Base-by-base conservation (phyloP, 768 basidiomycete genomes). In the Boletus bicolor region DNA sequence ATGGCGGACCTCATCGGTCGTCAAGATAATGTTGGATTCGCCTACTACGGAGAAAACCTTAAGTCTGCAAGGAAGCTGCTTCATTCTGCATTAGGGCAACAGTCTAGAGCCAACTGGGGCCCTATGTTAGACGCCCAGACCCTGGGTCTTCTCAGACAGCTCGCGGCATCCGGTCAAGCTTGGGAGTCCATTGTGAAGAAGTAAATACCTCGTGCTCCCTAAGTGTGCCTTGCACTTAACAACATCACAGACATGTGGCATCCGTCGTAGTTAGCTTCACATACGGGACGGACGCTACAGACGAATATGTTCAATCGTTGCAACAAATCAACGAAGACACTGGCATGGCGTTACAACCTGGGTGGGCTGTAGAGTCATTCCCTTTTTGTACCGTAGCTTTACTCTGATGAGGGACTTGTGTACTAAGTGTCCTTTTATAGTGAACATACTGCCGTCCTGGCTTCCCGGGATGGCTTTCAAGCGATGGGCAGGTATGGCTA, bases 401-500 rank as follows among this genome's bases (percentile, higher is more conserved):
- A 17, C 10, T 51, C 11, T 45, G 39, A 17, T 11, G 44, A 35
- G 5, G 8, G 36, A 24, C 11, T 26, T 19, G n/a, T n/a, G 7
- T 30, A 30, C 35, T 50, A 26, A 54, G 4, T 2, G 17, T 11
- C n/a, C 15, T 30, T 45, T n/a, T 44, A 15, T 11, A 55, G 54
- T 55, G 43, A 44, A 26, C 19, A 15, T 21, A 3, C 10, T 79
- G 1, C 78, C 78, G 0, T 61, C 63, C 0, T 78, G 78, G 77
- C 70, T 80, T 50, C 77, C 79, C 21, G 73, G 77, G 5, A 74
- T 72, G 38, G 66, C 60, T 1, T 80, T 77, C 68, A 77, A 79
- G 58, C 42, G 49, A 9, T 58, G 57, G 57, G 59, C 59, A 26
- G 7, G 5, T 17, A 41, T 38, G 36, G 59, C 59, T n/a, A 58